Conservation (phyloP, 2,329 filamentous ascomycete species). For the Ophiostoma tasmaniense region DNA sequence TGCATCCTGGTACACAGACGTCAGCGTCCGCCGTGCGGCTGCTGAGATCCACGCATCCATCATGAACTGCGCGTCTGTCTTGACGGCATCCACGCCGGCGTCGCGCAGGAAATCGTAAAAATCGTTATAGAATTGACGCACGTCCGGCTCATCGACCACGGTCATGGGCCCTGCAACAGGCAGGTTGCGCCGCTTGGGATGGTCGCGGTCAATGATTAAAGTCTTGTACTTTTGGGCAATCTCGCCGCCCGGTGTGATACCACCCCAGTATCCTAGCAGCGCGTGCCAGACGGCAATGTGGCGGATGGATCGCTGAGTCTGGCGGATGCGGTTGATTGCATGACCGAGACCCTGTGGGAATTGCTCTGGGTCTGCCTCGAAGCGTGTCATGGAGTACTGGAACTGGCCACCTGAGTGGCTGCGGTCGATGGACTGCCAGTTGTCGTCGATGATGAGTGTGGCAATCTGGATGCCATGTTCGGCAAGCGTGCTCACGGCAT, state of each 20-base stretch:
- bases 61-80: slow-evolving; percentile 89
- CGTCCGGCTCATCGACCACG: slow-evolving; percentile 65
- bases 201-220: slow-evolving; percentile 44
- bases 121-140: slow-evolving; percentile 72
- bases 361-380: slow-evolving; percentile 71
- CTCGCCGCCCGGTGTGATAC: slow-evolving; percentile 54
- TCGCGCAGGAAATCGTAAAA: slow-evolving; percentile 76
- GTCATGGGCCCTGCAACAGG: slow-evolving; percentile 57
- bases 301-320: slow-evolving; percentile 61
- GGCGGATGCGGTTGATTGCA: slow-evolving; percentile 60
- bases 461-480: slow-evolving; percentile 66
- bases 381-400: slow-evolving; percentile 63
- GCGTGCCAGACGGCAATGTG: slow-evolving; percentile 95
- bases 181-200: slow-evolving; percentile 38
- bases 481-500: slow-evolving; percentile 63
- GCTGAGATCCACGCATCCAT: slow-evolving; percentile 67
- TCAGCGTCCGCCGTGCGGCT: slow-evolving; percentile 61
- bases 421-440: slow-evolving; percentile 72
- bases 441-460: slow-evolving; percentile 92
- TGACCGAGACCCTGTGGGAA: slow-evolving; percentile 76
- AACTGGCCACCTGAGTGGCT: slow-evolving; percentile 43
- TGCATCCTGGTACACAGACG: slow-evolving; percentile 69
- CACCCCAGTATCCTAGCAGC: slow-evolving; percentile 81
- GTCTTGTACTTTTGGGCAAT: slow-evolving; percentile 76
- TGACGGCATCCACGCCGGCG: slow-evolving; percentile 75